Percentiles rank a stretch among this genome's conserved stretches.
These are phyloP conservation scores for Seminavis robusta DNA, from an alignment of 108 stramenopile species.

Conservation along the genomic window DNA sequence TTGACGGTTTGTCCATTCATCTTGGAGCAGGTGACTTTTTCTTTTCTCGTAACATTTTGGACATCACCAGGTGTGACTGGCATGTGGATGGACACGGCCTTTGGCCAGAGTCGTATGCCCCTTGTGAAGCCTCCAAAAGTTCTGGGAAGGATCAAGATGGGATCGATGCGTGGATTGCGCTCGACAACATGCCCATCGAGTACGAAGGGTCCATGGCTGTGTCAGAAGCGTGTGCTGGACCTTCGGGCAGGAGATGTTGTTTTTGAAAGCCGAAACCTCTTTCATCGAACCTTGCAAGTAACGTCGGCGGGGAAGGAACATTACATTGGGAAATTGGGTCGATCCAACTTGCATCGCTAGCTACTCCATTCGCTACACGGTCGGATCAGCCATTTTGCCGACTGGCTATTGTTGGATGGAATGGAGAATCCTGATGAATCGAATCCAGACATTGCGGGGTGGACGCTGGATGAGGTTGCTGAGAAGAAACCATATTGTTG, in stretches of 20 bases:
- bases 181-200: conserved; percentile 22
- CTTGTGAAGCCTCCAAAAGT: conserved; percentile 2
- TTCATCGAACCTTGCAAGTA: conserved; percentile 21
- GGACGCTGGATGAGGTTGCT: conserved; percentile 19
- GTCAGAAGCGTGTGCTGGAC: conserved; percentile 18
- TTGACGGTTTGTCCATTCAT: not conserved
- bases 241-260: conserved; percentile 20
- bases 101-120: conserved; percentile 17
- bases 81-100: conserved; percentile 31
- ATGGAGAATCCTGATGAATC: conserved; percentile 13
- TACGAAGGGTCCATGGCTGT: conserved; percentile 27
- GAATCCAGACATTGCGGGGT: conserved; percentile 15
- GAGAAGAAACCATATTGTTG: conserved; percentile 2
- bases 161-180: conserved; percentile 33
- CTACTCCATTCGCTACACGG: conserved; percentile 32
- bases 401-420: conserved; percentile 12
- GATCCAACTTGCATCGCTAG: conserved; percentile 12
- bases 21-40: conserved; percentile 4
- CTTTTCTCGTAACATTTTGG: conserved; percentile 18
- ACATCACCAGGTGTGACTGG: conserved; percentile 27
- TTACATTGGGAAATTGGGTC: conserved; percentile 3
- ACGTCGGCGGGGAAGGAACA: conserved; percentile 11
- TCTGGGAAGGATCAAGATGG: conserved; percentile 19
- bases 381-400: conserved; percentile 19
- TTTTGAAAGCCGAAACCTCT: conserved; percentile 26